Percentiles rank a stretch among this genome's conserved stretches.
Evolutionary conservation across 1,284 basidiomycete species (phyloP).

Genomic region (Tylopilus sp.): DNA sequence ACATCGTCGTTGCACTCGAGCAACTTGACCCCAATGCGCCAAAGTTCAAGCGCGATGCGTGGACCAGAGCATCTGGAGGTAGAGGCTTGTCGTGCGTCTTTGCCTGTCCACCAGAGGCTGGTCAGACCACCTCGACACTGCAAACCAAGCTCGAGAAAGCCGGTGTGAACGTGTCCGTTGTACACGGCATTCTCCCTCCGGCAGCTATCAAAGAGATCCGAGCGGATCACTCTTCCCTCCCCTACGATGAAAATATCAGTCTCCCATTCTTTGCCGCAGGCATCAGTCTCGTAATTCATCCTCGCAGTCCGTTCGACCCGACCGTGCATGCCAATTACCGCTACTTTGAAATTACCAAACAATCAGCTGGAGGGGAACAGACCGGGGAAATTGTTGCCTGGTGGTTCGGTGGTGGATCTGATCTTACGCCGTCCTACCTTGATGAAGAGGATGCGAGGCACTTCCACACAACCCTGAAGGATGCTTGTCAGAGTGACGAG

Average conservation of each 20-base stretch:
- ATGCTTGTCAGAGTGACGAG: constrained; percentile 75
- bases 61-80: constrained; percentile 86
- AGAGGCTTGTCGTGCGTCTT: constrained; percentile 90
- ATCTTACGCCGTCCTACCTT: constrained; percentile 94
- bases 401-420: constrained; percentile 99
- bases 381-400: constrained; percentile 72
- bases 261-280: constrained; percentile 96
- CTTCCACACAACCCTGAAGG: constrained; percentile 85
- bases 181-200: constrained; percentile 88
- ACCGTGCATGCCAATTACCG: constrained; percentile 98
- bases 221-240: constrained; percentile 83
- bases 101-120: constrained; percentile 59
- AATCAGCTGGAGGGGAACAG: constrained; percentile 44
- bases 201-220: constrained; percentile 93
- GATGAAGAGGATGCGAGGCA: constrained; percentile 86
- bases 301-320: constrained; percentile 87
- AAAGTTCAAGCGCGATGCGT: constrained; percentile 85
- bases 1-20: constrained; percentile 84
- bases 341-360: constrained; percentile 90
- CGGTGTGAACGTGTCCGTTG: constrained; percentile 94
- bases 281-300: constrained; percentile 91
- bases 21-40: constrained; percentile 75
- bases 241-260: constrained; percentile 65
- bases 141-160: constrained; percentile 88
- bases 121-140: constrained; percentile 35